Conservation (phyloP, 1,284 basidiomycete species). For the Abortiporus biennis region DNA sequence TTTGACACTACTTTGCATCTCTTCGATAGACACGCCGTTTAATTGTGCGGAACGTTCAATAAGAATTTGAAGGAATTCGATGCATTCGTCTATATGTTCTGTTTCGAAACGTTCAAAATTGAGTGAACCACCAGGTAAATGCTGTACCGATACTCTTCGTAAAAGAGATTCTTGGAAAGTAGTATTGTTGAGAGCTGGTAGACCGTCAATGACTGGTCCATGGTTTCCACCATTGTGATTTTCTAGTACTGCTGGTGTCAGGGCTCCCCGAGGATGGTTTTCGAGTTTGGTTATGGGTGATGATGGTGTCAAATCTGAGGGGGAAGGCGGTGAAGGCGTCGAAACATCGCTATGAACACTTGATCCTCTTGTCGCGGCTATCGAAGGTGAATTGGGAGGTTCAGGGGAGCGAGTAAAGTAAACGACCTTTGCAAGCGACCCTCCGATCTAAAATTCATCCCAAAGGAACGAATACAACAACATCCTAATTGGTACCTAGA, state of each 20-base stretch:
- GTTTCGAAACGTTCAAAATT: constrained; percentile 99
- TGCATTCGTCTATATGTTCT: constrained; percentile 79
- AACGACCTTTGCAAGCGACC: constrained; percentile 96
- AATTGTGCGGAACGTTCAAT: constrained; percentile 83
- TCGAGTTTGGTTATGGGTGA: constrained; percentile 13
- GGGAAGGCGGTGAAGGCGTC: constrained; percentile 45
- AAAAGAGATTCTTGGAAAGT: constrained; percentile 60
- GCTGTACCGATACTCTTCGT: constrained; percentile 64
- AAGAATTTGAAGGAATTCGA: constrained; percentile 84
- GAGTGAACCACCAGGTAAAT: constrained; percentile 93
- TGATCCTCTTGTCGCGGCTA: constrained; percentile 52
- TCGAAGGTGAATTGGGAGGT: constrained; percentile 64
- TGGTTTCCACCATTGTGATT: constrained; percentile 19
- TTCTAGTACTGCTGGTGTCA: constrained; percentile 78
- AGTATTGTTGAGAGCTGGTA: constrained; percentile 39
- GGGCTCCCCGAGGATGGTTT: constrained; percentile 54
- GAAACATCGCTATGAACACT: constrained; percentile 39
- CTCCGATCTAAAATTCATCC: constrained; percentile 68
- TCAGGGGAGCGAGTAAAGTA: constrained; percentile 94
- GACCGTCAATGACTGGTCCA: constrained; percentile 16
- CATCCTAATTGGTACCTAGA: no score
- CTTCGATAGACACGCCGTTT: constrained; percentile 85
- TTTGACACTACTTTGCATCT: constrained; percentile 92
- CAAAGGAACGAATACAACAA: not conserved
- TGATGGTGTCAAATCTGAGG: constrained; percentile 28